These are phyloP conservation scores for Starmerella stigmatis DNA, from an alignment of 805 yeast species.

Conservation along the genomic window DNA sequence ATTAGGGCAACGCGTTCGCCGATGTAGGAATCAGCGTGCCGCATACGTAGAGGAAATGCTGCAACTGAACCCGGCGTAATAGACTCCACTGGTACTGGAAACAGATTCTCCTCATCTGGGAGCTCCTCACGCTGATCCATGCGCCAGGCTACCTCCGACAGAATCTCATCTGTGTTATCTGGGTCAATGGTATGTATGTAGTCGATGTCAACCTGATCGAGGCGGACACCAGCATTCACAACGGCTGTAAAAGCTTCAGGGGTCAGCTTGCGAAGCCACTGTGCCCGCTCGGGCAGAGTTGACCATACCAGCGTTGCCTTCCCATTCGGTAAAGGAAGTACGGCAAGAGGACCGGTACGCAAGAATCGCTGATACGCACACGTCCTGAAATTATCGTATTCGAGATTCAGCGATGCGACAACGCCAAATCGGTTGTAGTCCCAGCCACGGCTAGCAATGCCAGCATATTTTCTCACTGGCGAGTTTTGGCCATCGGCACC, in stretches of 20 bases:
- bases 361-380: constrained; percentile 92
- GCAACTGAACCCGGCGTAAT: constrained; percentile 63
- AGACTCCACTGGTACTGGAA: constrained; percentile 55
- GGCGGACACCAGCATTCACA: constrained; percentile 78
- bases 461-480: constrained; percentile 75
- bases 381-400: constrained; percentile 55
- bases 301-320: constrained; percentile 94
- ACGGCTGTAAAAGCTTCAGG: constrained; percentile 55
- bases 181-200: constrained; percentile 45
- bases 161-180: constrained; percentile 35
- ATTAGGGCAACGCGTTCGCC: constrained; percentile 80
- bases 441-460: constrained; percentile 87
- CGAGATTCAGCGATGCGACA: constrained; percentile 78
- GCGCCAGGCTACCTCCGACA: constrained; percentile 69
- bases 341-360: constrained; percentile 85
- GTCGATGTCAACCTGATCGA: constrained; percentile 64
- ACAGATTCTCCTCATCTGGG: constrained; percentile 43
- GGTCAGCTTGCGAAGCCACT: constrained; percentile 46
- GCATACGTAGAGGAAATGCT: constrained; percentile 73
- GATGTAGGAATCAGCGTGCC: constrained; percentile 84
- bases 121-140: constrained; percentile 38
- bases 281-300: constrained; percentile 63
- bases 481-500: constrained; percentile 97
- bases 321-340: constrained; percentile 77
- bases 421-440: constrained; percentile 76